These are phyloP conservation scores for Phytophthora foliorum DNA, from an alignment of 352 stramenopile genomes.

Conservation along the genomic window DNA sequence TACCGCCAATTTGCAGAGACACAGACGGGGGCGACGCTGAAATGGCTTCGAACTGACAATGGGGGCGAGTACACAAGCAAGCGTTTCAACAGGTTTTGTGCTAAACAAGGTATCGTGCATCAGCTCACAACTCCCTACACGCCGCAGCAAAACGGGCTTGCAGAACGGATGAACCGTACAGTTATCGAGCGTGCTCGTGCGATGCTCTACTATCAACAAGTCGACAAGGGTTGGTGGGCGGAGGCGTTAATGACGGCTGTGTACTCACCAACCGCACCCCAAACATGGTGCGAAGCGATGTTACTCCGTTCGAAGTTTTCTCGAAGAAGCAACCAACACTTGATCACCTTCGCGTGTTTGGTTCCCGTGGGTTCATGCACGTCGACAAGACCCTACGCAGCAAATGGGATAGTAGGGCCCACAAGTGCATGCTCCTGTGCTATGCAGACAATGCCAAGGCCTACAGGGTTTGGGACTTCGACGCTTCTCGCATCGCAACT, in stretches of 20 bases:
- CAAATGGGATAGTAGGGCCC: slow-evolving; percentile 23
- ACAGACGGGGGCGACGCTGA: slow-evolving; percentile 9
- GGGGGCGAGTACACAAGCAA: slow-evolving; percentile 29
- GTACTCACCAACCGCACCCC: slow-evolving; percentile 18
- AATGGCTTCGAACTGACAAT: slow-evolving; percentile 28
- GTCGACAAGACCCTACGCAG: slow-evolving; percentile 17
- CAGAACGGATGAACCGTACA: slow-evolving; percentile 23
- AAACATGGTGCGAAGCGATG: neutral
- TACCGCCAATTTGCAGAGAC: slow-evolving; percentile 9
- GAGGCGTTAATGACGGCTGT: slow-evolving; percentile 15
- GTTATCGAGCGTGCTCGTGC: slow-evolving; percentile 7
- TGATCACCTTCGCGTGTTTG: slow-evolving; percentile 29
- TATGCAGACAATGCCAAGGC: slow-evolving; percentile 12
- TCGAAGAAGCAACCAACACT: slow-evolving; percentile 2
- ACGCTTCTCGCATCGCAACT: slow-evolving; percentile 7
- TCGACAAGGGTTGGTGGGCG: slow-evolving; percentile 13
- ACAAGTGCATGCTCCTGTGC: slow-evolving; percentile 16
- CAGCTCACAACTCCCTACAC: slow-evolving; percentile 13
- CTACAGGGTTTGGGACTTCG: slow-evolving; percentile 20
- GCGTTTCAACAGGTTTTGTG: slow-evolving; percentile 19
- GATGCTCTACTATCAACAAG: slow-evolving; percentile 19
- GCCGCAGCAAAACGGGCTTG: slow-evolving; percentile 25
- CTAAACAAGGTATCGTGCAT: slow-evolving; percentile 16
- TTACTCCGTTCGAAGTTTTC: slow-evolving; percentile 16
- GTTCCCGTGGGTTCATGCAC: slow-evolving; percentile 16